Evolutionary conservation across 495 filamentous ascomycete genomes (phyloP).

Genomic region (Neurospora sp.): DNA sequence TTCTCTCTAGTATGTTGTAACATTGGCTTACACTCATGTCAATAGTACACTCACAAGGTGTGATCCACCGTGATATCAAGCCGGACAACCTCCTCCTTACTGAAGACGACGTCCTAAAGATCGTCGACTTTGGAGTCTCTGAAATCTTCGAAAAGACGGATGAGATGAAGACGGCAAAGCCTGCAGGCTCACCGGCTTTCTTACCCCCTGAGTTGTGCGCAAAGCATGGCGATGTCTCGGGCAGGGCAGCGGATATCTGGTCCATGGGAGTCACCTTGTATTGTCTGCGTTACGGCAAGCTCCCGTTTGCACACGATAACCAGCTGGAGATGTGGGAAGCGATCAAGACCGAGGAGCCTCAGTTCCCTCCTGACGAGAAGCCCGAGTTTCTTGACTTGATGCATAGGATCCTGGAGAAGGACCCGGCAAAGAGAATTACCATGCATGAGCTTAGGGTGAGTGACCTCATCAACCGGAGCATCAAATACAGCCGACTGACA

Average conservation of each 20-base stretch:
- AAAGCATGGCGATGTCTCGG: conserved; percentile 80
- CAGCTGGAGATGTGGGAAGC: conserved; percentile 84
- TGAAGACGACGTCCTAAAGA: conserved; percentile 82
- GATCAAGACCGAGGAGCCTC: conserved; percentile 55
- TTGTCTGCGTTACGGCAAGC: conserved; percentile 75
- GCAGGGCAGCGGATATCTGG: conserved; percentile 91
- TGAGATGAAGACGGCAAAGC: conserved; percentile 88
- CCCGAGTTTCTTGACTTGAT: conserved; percentile 60
- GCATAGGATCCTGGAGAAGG: conserved; percentile 58
- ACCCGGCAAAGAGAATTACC: conserved; percentile 66
- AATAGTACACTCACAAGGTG: conserved; percentile 79
- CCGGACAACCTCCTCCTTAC: conserved; percentile 92
- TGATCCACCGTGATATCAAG: conserved; percentile 96
- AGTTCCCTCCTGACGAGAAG: conserved; percentile 45
- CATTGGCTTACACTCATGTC: background rate
- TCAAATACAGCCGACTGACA: conserved; percentile 1
- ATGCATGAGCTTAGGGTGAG: conserved; percentile 73
- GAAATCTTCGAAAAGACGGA: conserved; percentile 92
- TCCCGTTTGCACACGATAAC: conserved; percentile 71
- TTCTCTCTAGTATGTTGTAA: background rate
- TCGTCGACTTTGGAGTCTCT: conserved; percentile 96
- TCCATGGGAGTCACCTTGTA: conserved; percentile 96
- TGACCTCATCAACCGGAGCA: background rate
- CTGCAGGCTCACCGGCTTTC: conserved; percentile 91
- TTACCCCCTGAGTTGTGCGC: conserved; percentile 87